phyloP scores from a whole-genome alignment of 352 stramenopile genomes.

The Globisporangium cederbergense region DNA sequence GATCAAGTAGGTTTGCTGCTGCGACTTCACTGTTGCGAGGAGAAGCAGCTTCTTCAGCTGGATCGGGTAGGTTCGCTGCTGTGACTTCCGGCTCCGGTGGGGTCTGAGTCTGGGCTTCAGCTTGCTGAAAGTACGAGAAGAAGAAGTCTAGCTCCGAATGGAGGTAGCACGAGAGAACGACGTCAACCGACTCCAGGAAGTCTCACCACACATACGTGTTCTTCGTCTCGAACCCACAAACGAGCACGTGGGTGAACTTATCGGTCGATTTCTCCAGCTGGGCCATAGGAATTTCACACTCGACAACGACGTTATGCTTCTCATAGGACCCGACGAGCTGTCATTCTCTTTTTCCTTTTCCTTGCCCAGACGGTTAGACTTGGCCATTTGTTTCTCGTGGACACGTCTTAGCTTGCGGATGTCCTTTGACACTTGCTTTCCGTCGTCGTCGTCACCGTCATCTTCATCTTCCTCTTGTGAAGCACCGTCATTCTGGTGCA shows the following conservation, averaged over 20 bases:
- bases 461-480: too few species aligned
- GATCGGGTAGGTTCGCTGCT: too few species aligned
- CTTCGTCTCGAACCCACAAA: slow-evolving; percentile 1
- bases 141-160: background rate
- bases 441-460: too few species aligned
- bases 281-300: slow-evolving; percentile 18
- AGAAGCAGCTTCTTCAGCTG: slow-evolving; percentile 5
- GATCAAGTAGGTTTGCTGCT: too few species aligned
- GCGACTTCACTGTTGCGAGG: slow-evolving; percentile 29
- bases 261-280: slow-evolving; percentile 13
- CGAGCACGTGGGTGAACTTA: background rate
- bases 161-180: slow-evolving; percentile 5
- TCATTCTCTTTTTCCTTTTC: too few species aligned
- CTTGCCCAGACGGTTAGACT: too few species aligned
- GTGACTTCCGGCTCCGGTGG: slow-evolving; percentile 2
- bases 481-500: too few species aligned
- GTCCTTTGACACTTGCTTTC: too few species aligned
- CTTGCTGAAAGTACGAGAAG: background rate
- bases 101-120: background rate
- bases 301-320: slow-evolving; percentile 16
- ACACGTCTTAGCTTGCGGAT: too few species aligned
- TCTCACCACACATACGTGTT: slow-evolving; percentile 1
- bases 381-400: too few species aligned
- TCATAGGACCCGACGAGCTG: slow-evolving; percentile 20
- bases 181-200: background rate